Percentiles rank a stretch among this genome's conserved stretches.
phyloP scores from a whole-genome alignment of 495 filamentous ascomycete genomes.

The Xylaria castorea region DNA sequence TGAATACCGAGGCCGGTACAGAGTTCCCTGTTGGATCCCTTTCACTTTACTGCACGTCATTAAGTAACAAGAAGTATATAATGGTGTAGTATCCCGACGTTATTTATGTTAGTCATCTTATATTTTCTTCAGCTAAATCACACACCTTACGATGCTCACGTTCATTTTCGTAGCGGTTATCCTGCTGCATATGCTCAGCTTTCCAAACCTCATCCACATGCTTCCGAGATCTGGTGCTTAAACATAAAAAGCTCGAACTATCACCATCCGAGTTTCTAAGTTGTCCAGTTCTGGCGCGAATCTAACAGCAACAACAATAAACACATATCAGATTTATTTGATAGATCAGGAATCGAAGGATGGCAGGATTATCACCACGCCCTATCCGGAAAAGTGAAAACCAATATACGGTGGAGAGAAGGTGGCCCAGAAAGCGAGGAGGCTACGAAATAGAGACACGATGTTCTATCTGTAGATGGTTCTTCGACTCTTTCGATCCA shows the following conservation, averaged over 20 bases:
- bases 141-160: background rate
- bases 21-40: background rate
- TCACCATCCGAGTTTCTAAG: background rate
- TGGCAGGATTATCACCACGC: background rate
- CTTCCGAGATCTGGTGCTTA: background rate
- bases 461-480: background rate
- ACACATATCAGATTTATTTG: background rate
- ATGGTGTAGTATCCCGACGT: background rate
- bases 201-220: background rate
- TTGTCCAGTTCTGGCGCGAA: background rate
- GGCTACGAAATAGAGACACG: background rate
- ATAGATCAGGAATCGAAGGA: background rate
- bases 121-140: background rate
- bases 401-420: background rate
- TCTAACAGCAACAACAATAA: background rate
- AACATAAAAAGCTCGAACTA: background rate
- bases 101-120: background rate
- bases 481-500: slow-evolving; percentile 13
- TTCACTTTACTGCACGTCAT: background rate
- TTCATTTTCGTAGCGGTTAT: background rate
- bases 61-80: background rate
- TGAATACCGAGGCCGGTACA: background rate
- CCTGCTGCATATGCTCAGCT: background rate
- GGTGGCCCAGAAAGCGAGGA: background rate
- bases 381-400: background rate